These are phyloP conservation scores for Podospora pseudocomata DNA, from an alignment of 495 filamentous ascomycete species.

Conservation along the genomic window DNA sequence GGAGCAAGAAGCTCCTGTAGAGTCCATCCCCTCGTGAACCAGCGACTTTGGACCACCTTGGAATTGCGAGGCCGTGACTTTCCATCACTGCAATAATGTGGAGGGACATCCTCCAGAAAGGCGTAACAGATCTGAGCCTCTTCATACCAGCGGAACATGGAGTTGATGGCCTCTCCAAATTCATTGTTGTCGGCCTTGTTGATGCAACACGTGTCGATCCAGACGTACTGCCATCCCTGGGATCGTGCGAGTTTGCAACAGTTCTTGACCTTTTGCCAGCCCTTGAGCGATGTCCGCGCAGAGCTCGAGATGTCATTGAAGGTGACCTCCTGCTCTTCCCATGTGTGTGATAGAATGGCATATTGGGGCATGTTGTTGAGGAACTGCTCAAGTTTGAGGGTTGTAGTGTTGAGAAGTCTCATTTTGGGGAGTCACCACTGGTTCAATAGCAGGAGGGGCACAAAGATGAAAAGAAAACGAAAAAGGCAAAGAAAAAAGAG, in stretches of 20 bases:
- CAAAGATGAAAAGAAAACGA: too few species aligned
- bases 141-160: constrained; percentile 43
- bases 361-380: too few species aligned
- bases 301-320: background rate
- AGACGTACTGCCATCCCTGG: constrained; percentile 26
- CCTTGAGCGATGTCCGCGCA: background rate
- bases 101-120: constrained; percentile 20
- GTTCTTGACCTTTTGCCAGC: background rate
- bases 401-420: too few species aligned
- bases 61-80: background rate
- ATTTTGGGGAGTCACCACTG: too few species aligned
- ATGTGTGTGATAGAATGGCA: background rate
- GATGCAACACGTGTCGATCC: constrained; percentile 45
- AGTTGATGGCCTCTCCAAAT: constrained; percentile 43
- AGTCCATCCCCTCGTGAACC: background rate
- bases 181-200: constrained; percentile 40
- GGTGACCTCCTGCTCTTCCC: background rate
- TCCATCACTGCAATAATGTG: background rate
- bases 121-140: constrained; percentile 31
- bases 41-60: background rate
- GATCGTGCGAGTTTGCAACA: background rate
- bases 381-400: too few species aligned
- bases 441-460: too few species aligned
- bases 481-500: too few species aligned
- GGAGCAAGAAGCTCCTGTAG: background rate